phyloP scores from a whole-genome alignment of 768 basidiomycete species.

The Leucosporidium creatinivorum region DNA sequence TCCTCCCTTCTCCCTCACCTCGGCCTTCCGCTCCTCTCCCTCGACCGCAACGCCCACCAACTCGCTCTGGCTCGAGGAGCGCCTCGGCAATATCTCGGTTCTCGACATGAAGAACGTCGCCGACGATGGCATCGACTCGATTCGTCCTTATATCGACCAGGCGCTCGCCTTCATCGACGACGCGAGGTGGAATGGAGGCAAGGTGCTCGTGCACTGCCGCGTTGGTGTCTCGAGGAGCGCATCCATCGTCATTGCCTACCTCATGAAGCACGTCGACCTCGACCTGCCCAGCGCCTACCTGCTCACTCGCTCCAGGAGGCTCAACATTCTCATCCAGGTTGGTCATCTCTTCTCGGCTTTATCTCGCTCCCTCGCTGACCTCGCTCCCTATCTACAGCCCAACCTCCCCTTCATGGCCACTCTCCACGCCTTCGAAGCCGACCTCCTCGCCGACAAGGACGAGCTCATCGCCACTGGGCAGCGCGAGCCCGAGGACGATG shows the following conservation, averaged over 20 bases:
- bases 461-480: background rate
- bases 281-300: constrained; percentile 90
- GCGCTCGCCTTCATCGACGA: constrained; percentile 91
- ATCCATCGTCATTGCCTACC: constrained; percentile 92
- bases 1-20: constrained; percentile 21
- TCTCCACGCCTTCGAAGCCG: constrained; percentile 87
- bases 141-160: constrained; percentile 77
- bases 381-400: constrained; percentile 63
- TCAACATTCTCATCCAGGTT: constrained; percentile 49
- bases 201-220: constrained; percentile 91
- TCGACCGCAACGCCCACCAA: constrained; percentile 38
- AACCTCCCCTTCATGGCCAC: constrained; percentile 95
- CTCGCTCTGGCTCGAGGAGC: constrained; percentile 78
- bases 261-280: constrained; percentile 82
- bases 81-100: constrained; percentile 80
- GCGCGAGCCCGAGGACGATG: background rate
- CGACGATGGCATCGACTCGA: constrained; percentile 92
- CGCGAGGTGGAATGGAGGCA: constrained; percentile 72
- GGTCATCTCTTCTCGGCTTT: background rate
- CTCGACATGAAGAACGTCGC: constrained; percentile 62
- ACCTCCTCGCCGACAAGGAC: constrained; percentile 50
- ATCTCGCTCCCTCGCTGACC: background rate
- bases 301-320: constrained; percentile 76
- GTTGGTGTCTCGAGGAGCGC: constrained; percentile 97
- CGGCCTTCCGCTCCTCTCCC: constrained; percentile 37